Conservation (phyloP, 2,329 filamentous ascomycete genomes). For the Ophiostoma montium region DNA sequence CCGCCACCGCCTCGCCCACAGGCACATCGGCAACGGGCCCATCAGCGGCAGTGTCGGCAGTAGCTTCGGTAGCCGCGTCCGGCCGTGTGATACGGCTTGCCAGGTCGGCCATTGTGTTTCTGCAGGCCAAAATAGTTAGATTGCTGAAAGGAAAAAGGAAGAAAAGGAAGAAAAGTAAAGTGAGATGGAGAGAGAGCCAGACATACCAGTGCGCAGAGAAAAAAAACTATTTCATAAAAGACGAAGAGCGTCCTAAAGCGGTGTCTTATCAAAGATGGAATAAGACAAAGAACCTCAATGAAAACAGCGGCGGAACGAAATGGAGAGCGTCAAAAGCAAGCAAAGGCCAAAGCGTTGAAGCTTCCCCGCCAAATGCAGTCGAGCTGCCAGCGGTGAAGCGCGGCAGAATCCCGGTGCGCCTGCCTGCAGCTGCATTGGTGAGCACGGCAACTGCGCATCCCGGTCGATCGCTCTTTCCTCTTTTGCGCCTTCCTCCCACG, state of each 20-base stretch:
- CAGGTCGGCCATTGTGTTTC: constrained; percentile 23
- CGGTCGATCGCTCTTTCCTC: too few relatives aligned
- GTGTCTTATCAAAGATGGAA: background rate
- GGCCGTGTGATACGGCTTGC: constrained; percentile 38
- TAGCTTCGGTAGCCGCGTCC: constrained; percentile 12
- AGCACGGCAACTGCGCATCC: too few relatives aligned
- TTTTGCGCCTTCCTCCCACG: too few relatives aligned
- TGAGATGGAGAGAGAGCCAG: background rate
- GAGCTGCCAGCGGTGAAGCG: background rate
- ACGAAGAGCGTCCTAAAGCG: background rate
- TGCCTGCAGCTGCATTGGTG: too few relatives aligned
- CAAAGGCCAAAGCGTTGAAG: background rate
- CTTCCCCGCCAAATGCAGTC: background rate
- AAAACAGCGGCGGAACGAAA: background rate
- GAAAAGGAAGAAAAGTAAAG: background rate
- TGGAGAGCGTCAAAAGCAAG: background rate
- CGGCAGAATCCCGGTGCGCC: background rate
- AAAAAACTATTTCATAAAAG: background rate
- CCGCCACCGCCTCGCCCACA: background rate
- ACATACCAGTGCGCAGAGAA: background rate
- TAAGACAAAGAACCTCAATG: background rate
- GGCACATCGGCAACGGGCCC: constrained; percentile 1
- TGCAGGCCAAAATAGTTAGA: background rate
- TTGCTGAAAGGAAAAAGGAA: too few relatives aligned
- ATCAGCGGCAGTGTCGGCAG: background rate